Evolutionary conservation across 768 basidiomycete species (phyloP), one percentile per base, ranked within the genome.

Genomic region (Suillus weaverae): DNA sequence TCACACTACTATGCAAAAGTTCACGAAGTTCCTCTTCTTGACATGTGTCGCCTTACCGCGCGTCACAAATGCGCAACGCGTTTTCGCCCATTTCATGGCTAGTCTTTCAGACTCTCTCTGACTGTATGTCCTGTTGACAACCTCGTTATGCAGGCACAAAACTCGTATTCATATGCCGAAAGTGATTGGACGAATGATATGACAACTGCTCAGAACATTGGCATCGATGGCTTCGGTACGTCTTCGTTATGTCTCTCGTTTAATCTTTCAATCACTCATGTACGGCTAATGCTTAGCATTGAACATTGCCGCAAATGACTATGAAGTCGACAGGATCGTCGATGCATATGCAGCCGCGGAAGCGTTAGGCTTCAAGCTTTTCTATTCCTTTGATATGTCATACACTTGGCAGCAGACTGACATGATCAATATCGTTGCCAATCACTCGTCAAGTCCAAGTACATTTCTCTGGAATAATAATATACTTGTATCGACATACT

Each of bases 401-500:
- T 53, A 54, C n/a, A 51, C 60, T 35, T 61, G 80, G 80, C 65
- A 77, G 78, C 77, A 70, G 71, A n/a, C 67, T 48, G 33, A 57
- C 62, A 14, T 74, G 71, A 73, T 57, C 64, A n/a, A 70, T 64
- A 16, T 53, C 11, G 20, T 54, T 5, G 53, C 20, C 10, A 54
- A 54, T 33, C 77, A 78, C 64, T 70, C 74, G 18, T 67, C 61
- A 33, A 75, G 78, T 61, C 62, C 75, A 6, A 75, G 73, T 38
- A 74, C 74, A 60, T 70, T 74, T 60, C 64, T 62, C 9, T 79
- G 71, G 66, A 64, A 64, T 1, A 13, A 33, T 2, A 7, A 20
- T n/a, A 69, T 74, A 4, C 69, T 80, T 36, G 74, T 81, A 36
- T 77, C 78, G 5, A 80, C 79, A 4, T 81, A 77, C 61, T 67